Evolutionary conservation across 1,139 yeast species (phyloP).

Genomic region (Yamadazyma pseudoaaseri): DNA sequence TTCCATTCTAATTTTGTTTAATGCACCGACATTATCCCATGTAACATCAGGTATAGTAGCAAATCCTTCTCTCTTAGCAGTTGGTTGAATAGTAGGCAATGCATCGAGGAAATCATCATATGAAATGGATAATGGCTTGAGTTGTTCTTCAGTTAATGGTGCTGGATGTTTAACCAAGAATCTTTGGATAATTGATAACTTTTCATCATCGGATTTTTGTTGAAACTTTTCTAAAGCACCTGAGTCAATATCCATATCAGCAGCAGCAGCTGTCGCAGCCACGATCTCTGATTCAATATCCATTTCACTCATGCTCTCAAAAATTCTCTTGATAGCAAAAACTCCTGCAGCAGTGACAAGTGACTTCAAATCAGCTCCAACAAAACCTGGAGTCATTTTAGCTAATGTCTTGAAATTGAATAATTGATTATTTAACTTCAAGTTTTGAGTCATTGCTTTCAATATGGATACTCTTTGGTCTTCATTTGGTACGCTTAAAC

Average conservation of each 20-base stretch:
- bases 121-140: conserved; percentile 70
- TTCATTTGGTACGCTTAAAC: conserved; percentile 90
- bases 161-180: conserved; percentile 75
- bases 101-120: conserved; percentile 82
- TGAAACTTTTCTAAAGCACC: conserved; percentile 21
- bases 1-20: conserved; percentile 76
- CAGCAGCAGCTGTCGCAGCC: conserved; percentile 7
- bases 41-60: conserved; percentile 98
- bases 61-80: conserved; percentile 97
- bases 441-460: conserved; percentile 63
- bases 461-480: conserved; percentile 75
- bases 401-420: conserved; percentile 76
- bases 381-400: conserved; percentile 95
- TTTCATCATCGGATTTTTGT: conserved; percentile 34
- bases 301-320: conserved; percentile 47
- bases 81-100: conserved; percentile 91
- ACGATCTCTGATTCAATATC: conserved; percentile 19
- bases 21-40: conserved; percentile 95
- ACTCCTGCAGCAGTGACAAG: conserved; percentile 95
- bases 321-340: conserved; percentile 88
- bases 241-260: conserved; percentile 46
- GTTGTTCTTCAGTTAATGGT: conserved; percentile 72
- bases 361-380: conserved; percentile 95
- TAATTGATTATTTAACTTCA: conserved; percentile 63
- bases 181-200: conserved; percentile 65